phyloP scores from a whole-genome alignment of 148 eudicot species.

The Fagopyrum homotropicum region DNA sequence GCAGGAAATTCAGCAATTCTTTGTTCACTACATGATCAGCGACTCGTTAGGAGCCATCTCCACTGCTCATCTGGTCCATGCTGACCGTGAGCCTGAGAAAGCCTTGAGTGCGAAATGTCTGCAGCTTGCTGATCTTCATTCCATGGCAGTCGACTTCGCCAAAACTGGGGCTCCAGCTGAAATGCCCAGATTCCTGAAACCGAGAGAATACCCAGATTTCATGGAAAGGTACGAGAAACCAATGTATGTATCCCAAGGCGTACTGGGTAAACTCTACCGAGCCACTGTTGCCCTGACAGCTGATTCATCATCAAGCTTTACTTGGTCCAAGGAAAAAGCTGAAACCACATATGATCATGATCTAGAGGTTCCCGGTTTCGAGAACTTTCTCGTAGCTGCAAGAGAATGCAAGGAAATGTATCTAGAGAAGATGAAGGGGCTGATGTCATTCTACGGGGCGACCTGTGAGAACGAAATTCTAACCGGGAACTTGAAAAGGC shows the following conservation, averaged over 20 bases:
- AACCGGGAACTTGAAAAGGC: slow-evolving; percentile 58
- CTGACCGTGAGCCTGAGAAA: slow-evolving; percentile 83
- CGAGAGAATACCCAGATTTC: slow-evolving; percentile 85
- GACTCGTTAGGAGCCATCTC: slow-evolving; percentile 86
- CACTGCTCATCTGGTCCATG: slow-evolving; percentile 77
- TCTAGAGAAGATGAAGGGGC: slow-evolving; percentile 45
- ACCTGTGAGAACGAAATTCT: slow-evolving; percentile 66
- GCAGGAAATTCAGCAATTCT: slow-evolving; percentile 92
- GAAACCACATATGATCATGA: slow-evolving; percentile 57
- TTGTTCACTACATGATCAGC: slow-evolving; percentile 88
- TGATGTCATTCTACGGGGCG: slow-evolving; percentile 69
- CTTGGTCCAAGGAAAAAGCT: slow-evolving; percentile 33
- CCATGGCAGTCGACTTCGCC: slow-evolving; percentile 99
- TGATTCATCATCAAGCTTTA: slow-evolving; percentile 20
- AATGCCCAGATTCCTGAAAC: slow-evolving; percentile 71
- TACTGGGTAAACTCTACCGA: slow-evolving; percentile 77
- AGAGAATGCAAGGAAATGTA: slow-evolving; percentile 64
- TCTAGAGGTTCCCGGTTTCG: slow-evolving; percentile 55
- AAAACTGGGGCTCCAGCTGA: slow-evolving; percentile 94
- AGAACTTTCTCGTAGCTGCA: slow-evolving; percentile 46
- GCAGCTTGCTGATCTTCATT: slow-evolving; percentile 72
- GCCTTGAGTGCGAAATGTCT: slow-evolving; percentile 76
- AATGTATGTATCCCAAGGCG: slow-evolving; percentile 58
- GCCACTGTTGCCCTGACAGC: slow-evolving; percentile 33
- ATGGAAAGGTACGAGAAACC: slow-evolving; percentile 83